Base-by-base conservation (phyloP, 768 basidiomycete genomes). In the Mycena sanguinolenta region DNA sequence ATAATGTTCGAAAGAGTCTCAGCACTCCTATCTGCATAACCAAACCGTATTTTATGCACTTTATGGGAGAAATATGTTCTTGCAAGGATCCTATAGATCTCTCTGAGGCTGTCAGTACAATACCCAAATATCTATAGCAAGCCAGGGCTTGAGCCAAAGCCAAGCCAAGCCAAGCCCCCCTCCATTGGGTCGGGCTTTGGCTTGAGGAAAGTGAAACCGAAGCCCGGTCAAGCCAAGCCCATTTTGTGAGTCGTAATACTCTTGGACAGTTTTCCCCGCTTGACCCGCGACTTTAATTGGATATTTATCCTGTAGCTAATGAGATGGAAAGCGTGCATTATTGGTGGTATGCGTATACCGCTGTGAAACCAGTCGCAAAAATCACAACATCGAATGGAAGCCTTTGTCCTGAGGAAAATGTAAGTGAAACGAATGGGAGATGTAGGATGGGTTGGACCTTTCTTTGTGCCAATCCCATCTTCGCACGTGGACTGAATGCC, bases 321-420 rank as follows among this genome's bases (percentile, higher is more conserved):
- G 32, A 34, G 13, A 27, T 23, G 17, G 23, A 71, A 17, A n/a
- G n/a, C n/a, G n/a, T 23, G 50, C 28, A 65, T 57, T 12, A 46
- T 49, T 30, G 30, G 7, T 6, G 16, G 13, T 58, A 16, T 14
- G 81, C 84, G 58, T 69, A n/a, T n/a, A 88, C 89, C 36, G 86
- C 50, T 8, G 81, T 82, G 75, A 85, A 90, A 1, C 89, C 89
- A 5, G 90, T 91, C 13, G 82, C 85, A 71, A 88, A 88, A 49
- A 90, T 84, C 52, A 90, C 85, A n/a, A 87, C 84, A 75, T 90
- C 89, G 38, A 90, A 77, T 9, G 84, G 81, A 21, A 90, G 70
- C n/a, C 83, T 70, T 69, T 87, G 80, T 25, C 88, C 88, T 70
- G 32, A n/a, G 32, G 13, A 46, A 8, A n/a, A 46, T 9, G 32